Conservation (phyloP, 2,329 filamentous ascomycete species). For the Thelonectria olida region DNA sequence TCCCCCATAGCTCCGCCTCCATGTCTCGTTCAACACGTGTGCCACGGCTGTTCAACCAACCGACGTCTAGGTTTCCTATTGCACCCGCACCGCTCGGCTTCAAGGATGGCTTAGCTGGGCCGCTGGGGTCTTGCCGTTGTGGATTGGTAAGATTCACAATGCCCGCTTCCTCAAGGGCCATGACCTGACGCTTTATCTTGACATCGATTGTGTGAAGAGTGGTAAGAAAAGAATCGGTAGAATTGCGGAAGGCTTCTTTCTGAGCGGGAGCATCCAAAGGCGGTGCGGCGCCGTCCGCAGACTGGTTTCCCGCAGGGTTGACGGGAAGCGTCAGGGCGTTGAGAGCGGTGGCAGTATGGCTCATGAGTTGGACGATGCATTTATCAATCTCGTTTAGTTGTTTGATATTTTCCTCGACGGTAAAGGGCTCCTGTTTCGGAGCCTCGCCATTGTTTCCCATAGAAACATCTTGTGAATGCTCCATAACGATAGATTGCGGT, state of each 20-base stretch:
- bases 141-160: slow-evolving; percentile 66
- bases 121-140: slow-evolving; percentile 44
- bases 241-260: slow-evolving; percentile 64
- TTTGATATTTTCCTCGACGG: slow-evolving; percentile 79
- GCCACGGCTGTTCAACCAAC: slow-evolving; percentile 88
- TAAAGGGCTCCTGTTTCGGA: slow-evolving; percentile 64
- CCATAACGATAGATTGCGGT: slow-evolving; percentile 36
- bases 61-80: slow-evolving; percentile 77
- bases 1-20: slow-evolving; percentile 80
- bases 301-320: slow-evolving; percentile 11
- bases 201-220: slow-evolving; percentile 80
- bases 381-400: slow-evolving; percentile 84
- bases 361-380: slow-evolving; percentile 54
- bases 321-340: slow-evolving; percentile 52
- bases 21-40: slow-evolving; percentile 84
- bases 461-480: slow-evolving; percentile 42
- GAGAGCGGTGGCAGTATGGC: slow-evolving; percentile 57
- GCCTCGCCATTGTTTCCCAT: slow-evolving; percentile 42
- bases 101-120: slow-evolving; percentile 54
- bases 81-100: slow-evolving; percentile 65
- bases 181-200: slow-evolving; percentile 71
- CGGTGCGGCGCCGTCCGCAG: slow-evolving; percentile 31
- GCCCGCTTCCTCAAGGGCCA: slow-evolving; percentile 82
- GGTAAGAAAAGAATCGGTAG: slow-evolving; percentile 74
- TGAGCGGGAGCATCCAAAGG: slow-evolving; percentile 58